These are phyloP conservation scores for Ophiocordyceps robertsii DNA, from an alignment of 2,329 filamentous ascomycete genomes.

Conservation along the genomic window DNA sequence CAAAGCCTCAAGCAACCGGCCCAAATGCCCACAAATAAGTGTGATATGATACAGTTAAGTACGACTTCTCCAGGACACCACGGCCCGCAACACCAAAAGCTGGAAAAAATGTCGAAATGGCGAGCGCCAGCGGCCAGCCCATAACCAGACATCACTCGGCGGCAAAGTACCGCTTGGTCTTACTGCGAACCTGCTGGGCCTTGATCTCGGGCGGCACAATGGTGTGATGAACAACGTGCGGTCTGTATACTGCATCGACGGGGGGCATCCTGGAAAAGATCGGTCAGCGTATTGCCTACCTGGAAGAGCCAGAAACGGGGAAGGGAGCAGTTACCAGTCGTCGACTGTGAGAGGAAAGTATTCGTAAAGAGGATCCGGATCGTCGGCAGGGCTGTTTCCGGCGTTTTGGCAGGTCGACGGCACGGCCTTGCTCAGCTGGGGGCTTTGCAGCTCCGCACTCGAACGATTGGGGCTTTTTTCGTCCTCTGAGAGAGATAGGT, in stretches of 20 bases:
- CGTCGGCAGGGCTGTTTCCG: slow-evolving; percentile 55
- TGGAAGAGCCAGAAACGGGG: background rate
- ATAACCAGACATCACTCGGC: slow-evolving; percentile 34
- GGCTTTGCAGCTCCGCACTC: slow-evolving; percentile 36
- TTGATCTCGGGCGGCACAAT: slow-evolving; percentile 56
- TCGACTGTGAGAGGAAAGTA: slow-evolving; percentile 88
- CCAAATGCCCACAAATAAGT: background rate
- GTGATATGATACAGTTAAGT: slow-evolving; percentile 1
- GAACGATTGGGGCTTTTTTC: slow-evolving; percentile 42
- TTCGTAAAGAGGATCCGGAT: slow-evolving; percentile 77
- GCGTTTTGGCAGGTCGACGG: slow-evolving; percentile 19
- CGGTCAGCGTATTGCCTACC: background rate
- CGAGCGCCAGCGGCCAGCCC: no score
- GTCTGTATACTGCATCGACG: slow-evolving; percentile 79
- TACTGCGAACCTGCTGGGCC: slow-evolving; percentile 50
- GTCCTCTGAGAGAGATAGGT: slow-evolving; percentile 45
- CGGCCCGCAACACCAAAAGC: no score
- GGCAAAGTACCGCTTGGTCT: slow-evolving; percentile 60
- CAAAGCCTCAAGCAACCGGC: background rate
- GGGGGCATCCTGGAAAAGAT: slow-evolving; percentile 53
- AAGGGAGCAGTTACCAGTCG: slow-evolving; percentile 50
- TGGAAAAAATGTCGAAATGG: background rate
- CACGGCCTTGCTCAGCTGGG: slow-evolving; percentile 28
- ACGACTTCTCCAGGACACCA: no score
- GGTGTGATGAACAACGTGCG: slow-evolving; percentile 88